Evolutionary conservation across 192 early-diverging fungal genomes (phyloP).

Genomic region (Mortierella alpina): DNA sequence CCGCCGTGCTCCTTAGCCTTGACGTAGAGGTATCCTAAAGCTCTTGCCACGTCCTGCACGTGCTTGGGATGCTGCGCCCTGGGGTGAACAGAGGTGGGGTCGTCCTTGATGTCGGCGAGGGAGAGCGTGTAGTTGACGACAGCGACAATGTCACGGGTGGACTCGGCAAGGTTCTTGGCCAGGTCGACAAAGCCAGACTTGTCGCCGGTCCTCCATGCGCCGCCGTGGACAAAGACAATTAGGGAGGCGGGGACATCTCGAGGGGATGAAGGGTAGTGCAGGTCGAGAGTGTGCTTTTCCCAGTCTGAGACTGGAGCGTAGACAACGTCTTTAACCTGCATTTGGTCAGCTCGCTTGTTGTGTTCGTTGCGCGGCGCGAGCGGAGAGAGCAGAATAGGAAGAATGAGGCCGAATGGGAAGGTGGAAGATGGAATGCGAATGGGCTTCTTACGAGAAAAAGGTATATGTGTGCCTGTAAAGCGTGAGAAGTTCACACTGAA

Average conservation of each 20-base stretch:
- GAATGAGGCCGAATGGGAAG: constrained; percentile 14
- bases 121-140: constrained; percentile 81
- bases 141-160: constrained; percentile 67
- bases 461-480: neutral
- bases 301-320: constrained; percentile 47
- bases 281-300: constrained; percentile 68
- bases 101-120: constrained; percentile 34
- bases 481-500: neutral
- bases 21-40: constrained; percentile 63
- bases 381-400: neutral
- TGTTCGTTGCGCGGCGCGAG: neutral
- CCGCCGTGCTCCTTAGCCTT: constrained; percentile 10
- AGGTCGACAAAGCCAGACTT: constrained; percentile 68
- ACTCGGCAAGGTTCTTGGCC: constrained; percentile 59
- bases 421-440: constrained; percentile 21
- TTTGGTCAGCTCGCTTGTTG: neutral
- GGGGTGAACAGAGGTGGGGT: constrained; percentile 30
- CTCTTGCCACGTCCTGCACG: constrained; percentile 68
- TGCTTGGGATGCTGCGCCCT: constrained; percentile 75
- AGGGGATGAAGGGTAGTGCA: constrained; percentile 63
- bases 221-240: constrained; percentile 84
- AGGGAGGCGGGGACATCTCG: constrained; percentile 51
- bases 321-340: constrained; percentile 18
- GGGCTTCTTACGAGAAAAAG: neutral
- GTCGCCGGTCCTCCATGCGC: constrained; percentile 87